phyloP scores from a whole-genome alignment of 371 early-diverging fungal genomes.

The Haplosporangium sp. region DNA sequence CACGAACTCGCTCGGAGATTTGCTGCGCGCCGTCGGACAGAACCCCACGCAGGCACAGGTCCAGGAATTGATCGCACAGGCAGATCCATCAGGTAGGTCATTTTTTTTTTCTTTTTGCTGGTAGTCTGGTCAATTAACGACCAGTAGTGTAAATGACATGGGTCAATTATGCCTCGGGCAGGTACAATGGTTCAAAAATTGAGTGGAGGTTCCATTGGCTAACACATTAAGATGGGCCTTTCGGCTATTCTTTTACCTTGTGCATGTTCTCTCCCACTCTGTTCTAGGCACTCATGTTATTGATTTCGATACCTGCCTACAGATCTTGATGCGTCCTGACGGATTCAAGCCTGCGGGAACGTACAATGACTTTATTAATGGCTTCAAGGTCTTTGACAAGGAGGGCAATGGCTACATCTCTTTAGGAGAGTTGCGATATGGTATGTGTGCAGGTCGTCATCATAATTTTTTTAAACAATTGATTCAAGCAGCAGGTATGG shows the following conservation, averaged over 20 bases:
- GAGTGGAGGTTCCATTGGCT: not conserved
- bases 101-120: slow-evolving; percentile 6
- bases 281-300: slow-evolving; percentile 39
- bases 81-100: slow-evolving; percentile 57
- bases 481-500: too few species aligned
- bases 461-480: too few species aligned
- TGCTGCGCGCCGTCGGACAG: slow-evolving; percentile 85
- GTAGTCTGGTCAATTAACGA: too few species aligned
- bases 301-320: slow-evolving; percentile 78
- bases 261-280: too few species aligned
- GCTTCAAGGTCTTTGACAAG: slow-evolving; percentile 98
- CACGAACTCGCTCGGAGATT: slow-evolving; percentile 76
- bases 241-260: not conserved
- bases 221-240: too few species aligned
- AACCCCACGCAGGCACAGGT: slow-evolving; percentile 90
- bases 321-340: slow-evolving; percentile 78
- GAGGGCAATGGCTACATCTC: slow-evolving; percentile 93
- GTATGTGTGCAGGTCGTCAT: too few species aligned
- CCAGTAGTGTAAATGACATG: too few species aligned
- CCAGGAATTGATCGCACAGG: slow-evolving; percentile 70
- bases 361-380: slow-evolving; percentile 92
- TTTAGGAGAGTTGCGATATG: slow-evolving; percentile 92
- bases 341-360: slow-evolving; percentile 85
- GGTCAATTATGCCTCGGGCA: too few species aligned
- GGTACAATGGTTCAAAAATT: too few species aligned